Evolutionary conservation across 768 basidiomycete genomes (phyloP), one percentile per base, ranked within the genome.

Genomic region (Gymnopilus junonius): DNA sequence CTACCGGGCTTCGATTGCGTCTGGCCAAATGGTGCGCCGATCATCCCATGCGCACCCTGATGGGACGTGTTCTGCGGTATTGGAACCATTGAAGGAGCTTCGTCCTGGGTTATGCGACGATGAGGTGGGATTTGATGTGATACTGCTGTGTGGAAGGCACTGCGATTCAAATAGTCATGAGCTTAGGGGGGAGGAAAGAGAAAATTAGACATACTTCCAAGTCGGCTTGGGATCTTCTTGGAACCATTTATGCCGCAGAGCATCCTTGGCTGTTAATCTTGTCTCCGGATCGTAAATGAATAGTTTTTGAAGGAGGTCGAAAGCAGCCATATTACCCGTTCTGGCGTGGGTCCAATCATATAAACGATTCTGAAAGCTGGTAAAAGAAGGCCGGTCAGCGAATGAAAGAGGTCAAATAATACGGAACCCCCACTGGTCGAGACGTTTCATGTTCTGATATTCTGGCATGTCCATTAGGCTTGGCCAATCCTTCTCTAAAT

Each of bases 221-320:
- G 91, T 92, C 2, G 96, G 93, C 45, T 83, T 83, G 8, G 95
- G 94, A 8, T 96, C 96, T 71, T 97, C 94, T 23, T 85, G 83
- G 75, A 99, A 99, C 95, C 96, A 99, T 65, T 85, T 85, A 74
- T 98, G 96, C 20, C 80, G 81, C 1, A 99, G 79, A 0, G 94
- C 92, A 63, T 93, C 87, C 66, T 85, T 83, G 0, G 95, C 94
- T 0, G 90, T 95, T 42, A 98, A 83, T 32, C 97, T 83, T 64
- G 83, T 87, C 69, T 92, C 91, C 1, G 97, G 97, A 75, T 98
- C 94, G 77, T 95, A 99, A 10, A 85, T 85, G 73, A 99, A 97
- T 37, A 99, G 82, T 62, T 87, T 83, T 12, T 84, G 84, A n/a
- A 99, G 87, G 58, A 99, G 86, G 61, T 97, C 93, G 72, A 90